Evolutionary conservation across 495 filamentous ascomycete species (phyloP), one percentile per base, ranked within the genome.

Genomic region (Massariosphaeria phaeospora): DNA sequence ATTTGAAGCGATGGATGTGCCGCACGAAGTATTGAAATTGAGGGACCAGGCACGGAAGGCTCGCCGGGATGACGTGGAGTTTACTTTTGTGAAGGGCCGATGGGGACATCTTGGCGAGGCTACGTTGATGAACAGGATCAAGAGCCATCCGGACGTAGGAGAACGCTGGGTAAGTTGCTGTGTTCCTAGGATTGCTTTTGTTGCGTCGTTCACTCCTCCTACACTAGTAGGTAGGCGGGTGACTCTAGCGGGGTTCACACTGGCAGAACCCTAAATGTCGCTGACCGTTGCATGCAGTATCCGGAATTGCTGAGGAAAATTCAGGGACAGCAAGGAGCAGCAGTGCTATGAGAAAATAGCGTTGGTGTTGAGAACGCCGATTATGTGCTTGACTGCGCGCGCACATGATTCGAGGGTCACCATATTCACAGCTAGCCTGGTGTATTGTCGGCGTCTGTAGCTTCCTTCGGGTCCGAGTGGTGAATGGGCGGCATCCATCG

Each of bases 131-230:
- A 96, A 96, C 70, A 73, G 90, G n/a, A 79, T 96, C 48, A 85
- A 89, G 72, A 88, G 85, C 58, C 91, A 96, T 72, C 84, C 84
- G 2, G 91, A 96, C 68, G 91, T 96, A 0, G 90, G 88, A 1
- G 86, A 86, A 73, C 73, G 80, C 64, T 94, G 88, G 85, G 67
- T 71, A 34, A 45, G 38, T 51, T 41, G 12, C 45, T 33, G 11
- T 40, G 5, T 39, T 13, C 25, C 47, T 21, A 17, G 2, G 27
- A 4, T 25, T 36, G 29, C 11, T 23, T 17, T 34, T 5, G 15
- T 36, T 38, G n/a, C 34, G n/a, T 38, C 38, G 9, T n/a, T 21
- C 20, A 21, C 38, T 8, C 18, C 38, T 20, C 17, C 38, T n/a
- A n/a, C n/a, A n/a, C n/a, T n/a, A n/a, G n/a, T n/a, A n/a, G n/a